phyloP scores from a whole-genome alignment of 768 basidiomycete genomes.

The Hygrophorus pudorinus region DNA sequence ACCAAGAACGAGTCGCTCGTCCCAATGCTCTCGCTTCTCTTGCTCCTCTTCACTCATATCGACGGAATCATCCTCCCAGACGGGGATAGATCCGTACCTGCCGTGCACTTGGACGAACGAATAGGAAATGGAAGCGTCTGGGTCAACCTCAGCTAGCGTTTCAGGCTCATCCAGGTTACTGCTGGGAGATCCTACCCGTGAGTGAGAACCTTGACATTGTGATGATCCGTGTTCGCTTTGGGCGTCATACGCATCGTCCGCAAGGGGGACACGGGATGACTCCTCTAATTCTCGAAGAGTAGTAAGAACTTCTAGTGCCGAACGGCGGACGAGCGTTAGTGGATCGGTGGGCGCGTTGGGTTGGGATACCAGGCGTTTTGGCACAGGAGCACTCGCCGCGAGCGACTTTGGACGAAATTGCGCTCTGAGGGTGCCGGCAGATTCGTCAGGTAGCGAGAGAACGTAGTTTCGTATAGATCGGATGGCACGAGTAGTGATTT shows the following conservation, averaged over 20 bases:
- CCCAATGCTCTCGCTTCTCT: slow-evolving; percentile 65
- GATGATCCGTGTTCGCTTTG: slow-evolving; percentile 51
- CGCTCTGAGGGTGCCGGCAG: slow-evolving; percentile 40
- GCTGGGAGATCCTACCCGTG: slow-evolving; percentile 32
- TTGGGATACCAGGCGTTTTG: slow-evolving; percentile 14
- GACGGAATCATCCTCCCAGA: slow-evolving; percentile 67
- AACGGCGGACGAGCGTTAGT: slow-evolving; percentile 57
- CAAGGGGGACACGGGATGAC: slow-evolving; percentile 58
- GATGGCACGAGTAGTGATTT: slow-evolving; percentile 72
- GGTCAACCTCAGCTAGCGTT: slow-evolving; percentile 27
- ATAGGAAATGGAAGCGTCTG: slow-evolving; percentile 56
- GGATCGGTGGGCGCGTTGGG: slow-evolving; percentile 40
- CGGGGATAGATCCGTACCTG: slow-evolving; percentile 51
- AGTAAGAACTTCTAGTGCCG: slow-evolving; percentile 77
- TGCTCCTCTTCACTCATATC: slow-evolving; percentile 30
- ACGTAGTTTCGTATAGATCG: slow-evolving; percentile 80
- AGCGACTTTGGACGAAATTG: slow-evolving; percentile 49
- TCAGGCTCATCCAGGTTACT: slow-evolving; percentile 22
- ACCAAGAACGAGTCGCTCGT: slow-evolving; percentile 69
- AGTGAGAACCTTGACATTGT: slow-evolving; percentile 22
- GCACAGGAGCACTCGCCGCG: slow-evolving; percentile 13
- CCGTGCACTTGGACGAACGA: slow-evolving; percentile 64
- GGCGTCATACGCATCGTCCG: slow-evolving; percentile 76
- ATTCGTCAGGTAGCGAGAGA: slow-evolving; percentile 72
- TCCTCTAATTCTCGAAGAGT: slow-evolving; percentile 78